phyloP scores from a whole-genome alignment of 1,284 basidiomycete genomes.

The Hemileia vastatrix region DNA sequence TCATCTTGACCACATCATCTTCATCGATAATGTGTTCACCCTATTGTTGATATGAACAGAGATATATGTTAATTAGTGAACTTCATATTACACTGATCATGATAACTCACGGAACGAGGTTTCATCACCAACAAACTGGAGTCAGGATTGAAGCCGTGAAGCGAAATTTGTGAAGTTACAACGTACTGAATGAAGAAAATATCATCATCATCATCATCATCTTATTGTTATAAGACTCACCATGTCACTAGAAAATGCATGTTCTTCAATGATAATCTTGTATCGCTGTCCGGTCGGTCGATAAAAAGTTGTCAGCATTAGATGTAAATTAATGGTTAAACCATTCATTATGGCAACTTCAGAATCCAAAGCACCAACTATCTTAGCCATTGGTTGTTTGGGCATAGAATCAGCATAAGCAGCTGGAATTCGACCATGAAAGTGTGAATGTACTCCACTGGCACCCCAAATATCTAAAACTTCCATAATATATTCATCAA shows the following conservation, averaged over 20 bases:
- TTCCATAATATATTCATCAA: constrained; percentile 62
- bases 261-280: constrained; percentile 91
- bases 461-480: constrained; percentile 80
- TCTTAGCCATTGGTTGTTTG: background rate
- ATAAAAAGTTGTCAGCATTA: constrained; percentile 88
- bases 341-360: constrained; percentile 93
- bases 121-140: constrained; percentile 66
- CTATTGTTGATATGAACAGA: too few species aligned
- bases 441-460: constrained; percentile 56
- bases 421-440: too few species aligned
- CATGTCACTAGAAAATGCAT: constrained; percentile 91
- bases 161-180: constrained; percentile 70
- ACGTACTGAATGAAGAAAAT: constrained; percentile 60
- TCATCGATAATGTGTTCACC: constrained; percentile 80
- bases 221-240: constrained; percentile 51
- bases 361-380: constrained; percentile 63
- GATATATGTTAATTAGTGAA: too few species aligned
- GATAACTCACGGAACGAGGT: too few species aligned
- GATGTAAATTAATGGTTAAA: constrained; percentile 84
- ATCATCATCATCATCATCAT: too few species aligned
- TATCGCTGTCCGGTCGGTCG: constrained; percentile 68
- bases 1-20: constrained; percentile 73
- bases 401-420: constrained; percentile 7
- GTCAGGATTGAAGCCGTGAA: constrained; percentile 65
- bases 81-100: too few species aligned